Evolutionary conservation across 208 protist species (phyloP), one percentile per base, ranked within the genome.

Genomic region (Leishmania amazonensis): DNA sequence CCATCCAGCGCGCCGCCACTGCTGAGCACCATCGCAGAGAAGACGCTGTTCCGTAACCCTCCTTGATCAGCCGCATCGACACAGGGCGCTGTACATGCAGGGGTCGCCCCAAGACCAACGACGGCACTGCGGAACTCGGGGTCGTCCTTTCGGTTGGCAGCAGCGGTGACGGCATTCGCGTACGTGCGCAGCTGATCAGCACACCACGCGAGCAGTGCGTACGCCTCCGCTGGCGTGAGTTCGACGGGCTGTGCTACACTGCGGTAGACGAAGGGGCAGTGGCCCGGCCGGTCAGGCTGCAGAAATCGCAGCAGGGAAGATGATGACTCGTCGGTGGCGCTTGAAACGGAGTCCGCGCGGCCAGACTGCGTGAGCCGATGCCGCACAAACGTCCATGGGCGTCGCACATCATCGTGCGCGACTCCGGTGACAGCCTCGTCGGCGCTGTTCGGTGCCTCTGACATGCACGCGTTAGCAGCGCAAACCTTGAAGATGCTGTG

Each of bases 141-240:
- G 49, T 13, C 19, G 72, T 47, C 35, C 31, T 58, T 47, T 64
- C 21, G 60, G 42, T 74, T 13, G 4, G 70, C 70, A 28, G 70
- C 70, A 45, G 70, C 70, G 45, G 70, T 40, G 1, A 80, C 76
- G 4, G 64, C 76, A 15, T 21, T 28, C 17, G 76, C 76, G 4
- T 72, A 72, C 38, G n/a, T 11, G 47, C 76, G 38, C 28, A 80
- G 45, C 60, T 80, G 76, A 65, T 65, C 57, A 1, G 76, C 76
- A 73, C 76, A 80, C 76, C 76, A 80, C 64, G 40, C 53, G n/a
- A 80, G 42, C 11, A 80, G 64, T 47, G 76, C 62, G 47, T 62
- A 58, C 21, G 28, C 47, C 76, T 80, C 76, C 21, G 47, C 64
- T 35, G 76, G 64, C 13, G 76, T 38, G 31, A 80, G 76, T 45